Evolutionary conservation across 2,329 filamentous ascomycete species (phyloP).

Genomic region (Monilinia polystroma): DNA sequence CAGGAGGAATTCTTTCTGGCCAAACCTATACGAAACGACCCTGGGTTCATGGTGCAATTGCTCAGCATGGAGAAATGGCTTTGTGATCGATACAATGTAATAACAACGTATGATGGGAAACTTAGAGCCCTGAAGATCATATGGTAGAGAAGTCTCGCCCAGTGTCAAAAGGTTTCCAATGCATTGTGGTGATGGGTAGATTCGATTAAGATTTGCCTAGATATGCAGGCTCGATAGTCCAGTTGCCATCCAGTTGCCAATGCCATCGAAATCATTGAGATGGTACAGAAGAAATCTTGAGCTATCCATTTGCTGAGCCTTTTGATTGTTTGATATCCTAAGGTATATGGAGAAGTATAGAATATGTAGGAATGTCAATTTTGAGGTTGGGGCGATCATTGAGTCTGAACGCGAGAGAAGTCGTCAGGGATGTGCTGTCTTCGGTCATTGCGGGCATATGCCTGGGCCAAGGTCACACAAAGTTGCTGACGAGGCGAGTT

Average conservation of each 20-base stretch:
- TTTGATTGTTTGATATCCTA: neutral
- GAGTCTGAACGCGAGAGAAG: slow-evolving; percentile 11
- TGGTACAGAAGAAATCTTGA: neutral
- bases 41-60: neutral
- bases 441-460: neutral
- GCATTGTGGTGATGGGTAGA: slow-evolving; percentile 8
- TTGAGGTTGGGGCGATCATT: slow-evolving; percentile 12
- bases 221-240: neutral
- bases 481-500: slow-evolving; percentile 15
- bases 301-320: neutral
- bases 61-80: slow-evolving; percentile 7
- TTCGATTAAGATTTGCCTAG: slow-evolving; percentile 11
- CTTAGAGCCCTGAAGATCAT: neutral
- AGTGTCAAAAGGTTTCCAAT: neutral
- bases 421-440: slow-evolving; percentile 15
- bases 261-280: slow-evolving; percentile 2
- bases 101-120: neutral
- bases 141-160: slow-evolving; percentile 11
- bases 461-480: neutral
- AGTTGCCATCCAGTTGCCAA: neutral
- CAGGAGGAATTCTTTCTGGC: neutral
- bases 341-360: neutral
- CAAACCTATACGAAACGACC: slow-evolving; percentile 1
- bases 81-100: neutral
- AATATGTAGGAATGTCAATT: neutral